A percentile compares a stretch with the other conserved stretches of the same genome.
These are phyloP conservation scores for Zopfia rhizophila DNA, from an alignment of 2,329 filamentous ascomycete genomes.

Conservation along the genomic window DNA sequence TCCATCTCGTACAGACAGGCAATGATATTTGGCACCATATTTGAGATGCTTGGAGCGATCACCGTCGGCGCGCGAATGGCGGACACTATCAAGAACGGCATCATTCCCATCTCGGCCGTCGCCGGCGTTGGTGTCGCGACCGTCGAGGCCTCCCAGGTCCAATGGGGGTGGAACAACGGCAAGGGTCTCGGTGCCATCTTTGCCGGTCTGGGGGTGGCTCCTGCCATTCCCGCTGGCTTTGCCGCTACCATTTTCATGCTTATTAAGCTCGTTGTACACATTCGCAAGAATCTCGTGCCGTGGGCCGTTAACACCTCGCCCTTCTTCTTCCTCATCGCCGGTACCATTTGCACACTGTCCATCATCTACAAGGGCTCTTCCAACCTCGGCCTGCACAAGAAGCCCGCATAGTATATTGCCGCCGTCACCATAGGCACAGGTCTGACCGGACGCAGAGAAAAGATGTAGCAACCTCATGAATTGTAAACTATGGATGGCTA, in stretches of 20 bases:
- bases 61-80: constrained; percentile 65
- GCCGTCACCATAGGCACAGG: constrained; percentile 72
- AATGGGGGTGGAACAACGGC: constrained; percentile 71
- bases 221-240: constrained; percentile 72
- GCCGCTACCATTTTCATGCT: constrained; percentile 76
- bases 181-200: constrained; percentile 73
- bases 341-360: constrained; percentile 77
- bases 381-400: constrained; percentile 71
- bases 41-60: constrained; percentile 60
- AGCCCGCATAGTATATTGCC: constrained; percentile 74
- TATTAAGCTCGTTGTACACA: constrained; percentile 76
- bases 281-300: constrained; percentile 75
- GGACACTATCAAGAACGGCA: constrained; percentile 81
- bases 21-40: constrained; percentile 58
- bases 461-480: too few relatives aligned
- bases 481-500: too few relatives aligned
- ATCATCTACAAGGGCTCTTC: constrained; percentile 86
- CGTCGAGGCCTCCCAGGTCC: constrained; percentile 64
- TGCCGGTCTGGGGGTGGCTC: constrained; percentile 75
- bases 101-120: constrained; percentile 61
- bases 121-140: constrained; percentile 63
- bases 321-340: constrained; percentile 81
- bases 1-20: constrained; percentile 76
- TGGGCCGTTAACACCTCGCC: constrained; percentile 80
- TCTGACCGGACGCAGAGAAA: too few relatives aligned